Conservation (phyloP, 805 yeast species). For the Wickerhamiella lipophila region DNA sequence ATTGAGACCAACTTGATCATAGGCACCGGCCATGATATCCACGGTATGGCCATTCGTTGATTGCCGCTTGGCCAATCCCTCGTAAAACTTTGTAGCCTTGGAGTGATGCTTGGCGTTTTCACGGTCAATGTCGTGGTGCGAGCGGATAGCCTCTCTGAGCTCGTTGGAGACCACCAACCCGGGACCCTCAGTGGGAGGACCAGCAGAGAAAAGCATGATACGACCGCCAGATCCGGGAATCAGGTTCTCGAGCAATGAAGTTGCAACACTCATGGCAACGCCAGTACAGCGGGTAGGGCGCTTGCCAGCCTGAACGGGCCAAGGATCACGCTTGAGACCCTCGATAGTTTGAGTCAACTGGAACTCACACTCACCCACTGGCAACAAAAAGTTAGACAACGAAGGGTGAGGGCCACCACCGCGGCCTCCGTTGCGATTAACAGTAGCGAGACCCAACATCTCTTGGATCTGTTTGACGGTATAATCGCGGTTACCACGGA, state of each 20-base stretch:
- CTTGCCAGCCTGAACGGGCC: slow-evolving; percentile 69
- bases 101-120: slow-evolving; percentile 79
- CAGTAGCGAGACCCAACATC: slow-evolving; percentile 40
- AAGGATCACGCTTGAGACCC: slow-evolving; percentile 63
- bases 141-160: slow-evolving; percentile 89
- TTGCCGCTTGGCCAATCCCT: slow-evolving; percentile 56
- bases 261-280: slow-evolving; percentile 76
- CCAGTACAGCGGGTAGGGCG: slow-evolving; percentile 90
- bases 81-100: slow-evolving; percentile 74
- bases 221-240: slow-evolving; percentile 81
- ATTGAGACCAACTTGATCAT: slow-evolving; percentile 88
- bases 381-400: slow-evolving; percentile 54
- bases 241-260: slow-evolving; percentile 66
- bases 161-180: slow-evolving; percentile 88
- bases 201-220: slow-evolving; percentile 80
- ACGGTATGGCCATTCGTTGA: slow-evolving; percentile 65
- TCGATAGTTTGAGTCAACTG: slow-evolving; percentile 71
- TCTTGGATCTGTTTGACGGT: slow-evolving; percentile 42
- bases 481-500: slow-evolving; percentile 83
- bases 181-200: slow-evolving; percentile 90
- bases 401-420: slow-evolving; percentile 26
- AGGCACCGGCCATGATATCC: slow-evolving; percentile 88
- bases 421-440: slow-evolving; percentile 8
- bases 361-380: slow-evolving; percentile 67
- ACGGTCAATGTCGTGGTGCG: slow-evolving; percentile 91